Evolutionary conservation across 768 basidiomycete species (phyloP), one percentile per base, ranked within the genome.

Genomic region (Hericium coralloides): DNA sequence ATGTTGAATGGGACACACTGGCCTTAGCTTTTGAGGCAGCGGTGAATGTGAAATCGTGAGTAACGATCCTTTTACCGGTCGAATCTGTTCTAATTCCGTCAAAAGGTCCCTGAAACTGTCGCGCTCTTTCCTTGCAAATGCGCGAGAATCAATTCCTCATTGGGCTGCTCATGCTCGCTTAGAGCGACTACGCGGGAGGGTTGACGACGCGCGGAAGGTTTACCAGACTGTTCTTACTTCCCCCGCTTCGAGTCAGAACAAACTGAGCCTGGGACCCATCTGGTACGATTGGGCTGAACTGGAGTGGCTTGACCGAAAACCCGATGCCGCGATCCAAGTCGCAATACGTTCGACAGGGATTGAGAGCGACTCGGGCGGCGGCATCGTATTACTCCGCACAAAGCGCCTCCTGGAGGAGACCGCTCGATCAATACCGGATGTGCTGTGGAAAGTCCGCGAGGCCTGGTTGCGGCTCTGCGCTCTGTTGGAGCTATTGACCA

Each of bases 221-320:
- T 93, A 89, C 68, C 77, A 84, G 61, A 83, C 84, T 1, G 74
- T 87, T 7, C 77, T 89, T 18, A 70, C 76, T 43, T 71, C 79
- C 6, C 72, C 81, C 1, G 70, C 74, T 2, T 69, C 72, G 23
- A 53, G 68, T 15, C 64, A 69, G 6, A 69, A 67, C 12, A 68
- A 71, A 36, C 65, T 65, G 4, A 77, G 73, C 36, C 64, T 70
- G 15, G 73, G 77, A 20, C 68, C 67, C 56, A 66, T 92, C 59
- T 92, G 87, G 87, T 90, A 84, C 83, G 81, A 85, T 62, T 92
- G 89, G 87, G 86, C 84, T 1, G 85, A 92, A 63, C 79, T 89
- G 78, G 89, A 91, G 68, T 93, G 90, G 90, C 66, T 89, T 12
- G 67, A 73, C 14, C 78, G 81, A 1, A 63, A 76, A 36, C 65